Conservation (phyloP, 768 basidiomycete genomes). For the Hygrocybe coccinea region DNA sequence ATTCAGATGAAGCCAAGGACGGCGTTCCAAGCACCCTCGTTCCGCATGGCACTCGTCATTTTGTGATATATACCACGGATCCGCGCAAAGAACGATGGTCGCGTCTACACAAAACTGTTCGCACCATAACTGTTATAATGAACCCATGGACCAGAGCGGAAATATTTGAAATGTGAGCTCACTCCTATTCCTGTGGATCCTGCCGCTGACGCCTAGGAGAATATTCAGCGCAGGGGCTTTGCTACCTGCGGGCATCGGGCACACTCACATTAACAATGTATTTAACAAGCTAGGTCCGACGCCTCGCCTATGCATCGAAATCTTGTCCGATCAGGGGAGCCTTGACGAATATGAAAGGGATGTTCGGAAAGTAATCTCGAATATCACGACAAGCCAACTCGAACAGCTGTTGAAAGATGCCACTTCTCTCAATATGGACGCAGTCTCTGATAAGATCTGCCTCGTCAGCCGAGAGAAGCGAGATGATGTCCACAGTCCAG, state of each 20-base stretch:
- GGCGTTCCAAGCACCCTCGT: constrained; percentile 9
- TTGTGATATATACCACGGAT: constrained; percentile 18
- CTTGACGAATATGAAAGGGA: neutral
- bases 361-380: neutral
- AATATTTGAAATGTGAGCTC: constrained; percentile 13
- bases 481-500: constrained; percentile 9
- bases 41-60: constrained; percentile 8
- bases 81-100: constrained; percentile 15
- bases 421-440: constrained; percentile 14
- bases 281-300: constrained; percentile 16
- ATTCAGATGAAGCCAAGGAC: constrained; percentile 5
- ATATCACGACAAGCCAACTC: too few relatives aligned
- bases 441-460: constrained; percentile 15
- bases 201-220: constrained; percentile 10
- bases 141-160: constrained; percentile 18
- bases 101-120: constrained; percentile 18
- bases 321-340: neutral
- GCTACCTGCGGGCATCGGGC: neutral
- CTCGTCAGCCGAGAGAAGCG: constrained; percentile 17
- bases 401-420: constrained; percentile 6
- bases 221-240: constrained; percentile 10
- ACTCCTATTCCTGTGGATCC: constrained; percentile 2
- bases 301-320: constrained; percentile 16
- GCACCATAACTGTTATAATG: constrained; percentile 10
- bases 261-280: constrained; percentile 7